Evolutionary conservation across 257 asterid species (phyloP).

Genomic region (Solanum dulcamara): DNA sequence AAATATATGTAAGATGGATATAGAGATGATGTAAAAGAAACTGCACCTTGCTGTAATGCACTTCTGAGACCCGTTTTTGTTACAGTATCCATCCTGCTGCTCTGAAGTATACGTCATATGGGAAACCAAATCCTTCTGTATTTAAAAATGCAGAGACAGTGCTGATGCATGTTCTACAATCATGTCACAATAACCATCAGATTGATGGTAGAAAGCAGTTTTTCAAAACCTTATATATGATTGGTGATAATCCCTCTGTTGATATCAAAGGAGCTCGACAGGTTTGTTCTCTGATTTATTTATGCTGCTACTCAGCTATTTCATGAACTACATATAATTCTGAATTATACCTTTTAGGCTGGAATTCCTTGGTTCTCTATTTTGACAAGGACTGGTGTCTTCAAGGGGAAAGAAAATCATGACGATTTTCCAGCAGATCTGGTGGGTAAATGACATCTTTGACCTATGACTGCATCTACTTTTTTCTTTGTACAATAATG

Average conservation of each 20-base stretch:
- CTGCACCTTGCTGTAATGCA: neutral
- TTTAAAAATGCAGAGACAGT: conserved; percentile 66
- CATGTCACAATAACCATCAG: conserved; percentile 13
- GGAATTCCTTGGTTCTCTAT: conserved; percentile 86
- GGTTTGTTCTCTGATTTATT: conserved; percentile 28
- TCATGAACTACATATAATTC: neutral
- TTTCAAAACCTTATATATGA: conserved; percentile 67
- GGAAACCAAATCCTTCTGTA: conserved; percentile 73
- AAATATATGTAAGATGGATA: neutral
- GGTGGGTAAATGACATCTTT: conserved; percentile 26
- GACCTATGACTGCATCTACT: neutral
- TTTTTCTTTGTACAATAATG: neutral
- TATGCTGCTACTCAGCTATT: neutral
- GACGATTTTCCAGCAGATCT: conserved; percentile 56
- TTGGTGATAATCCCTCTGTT: conserved; percentile 82
- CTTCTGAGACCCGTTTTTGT: conserved; percentile 4
- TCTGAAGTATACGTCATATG: conserved; percentile 71
- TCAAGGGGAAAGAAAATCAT: conserved; percentile 60
- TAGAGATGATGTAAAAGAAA: neutral
- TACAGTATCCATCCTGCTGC: conserved; percentile 47
- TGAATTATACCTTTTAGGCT: conserved; percentile 26
- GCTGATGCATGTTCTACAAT: conserved; percentile 34
- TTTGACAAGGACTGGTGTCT: conserved; percentile 85
- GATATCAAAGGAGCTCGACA: conserved; percentile 80
- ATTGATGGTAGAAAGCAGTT: conserved; percentile 6